Conservation (phyloP, 2,329 filamentous ascomycete species). For the Paecilomyces niveus region DNA sequence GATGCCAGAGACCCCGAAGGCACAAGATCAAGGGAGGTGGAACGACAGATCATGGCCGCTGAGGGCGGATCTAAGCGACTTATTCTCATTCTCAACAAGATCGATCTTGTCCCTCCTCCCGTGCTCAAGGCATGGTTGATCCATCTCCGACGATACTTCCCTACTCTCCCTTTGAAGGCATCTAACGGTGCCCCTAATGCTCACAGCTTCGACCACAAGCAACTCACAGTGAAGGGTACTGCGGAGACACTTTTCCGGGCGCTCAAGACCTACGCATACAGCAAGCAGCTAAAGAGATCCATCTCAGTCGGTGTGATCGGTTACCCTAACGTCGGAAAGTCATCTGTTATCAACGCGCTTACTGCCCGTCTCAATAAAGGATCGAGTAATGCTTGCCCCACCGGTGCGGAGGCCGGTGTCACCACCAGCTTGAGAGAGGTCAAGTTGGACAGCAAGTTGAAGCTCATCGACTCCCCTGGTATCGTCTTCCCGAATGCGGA, state of each 20-base stretch:
- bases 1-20: slow-evolving; percentile 88
- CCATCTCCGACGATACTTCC: slow-evolving; percentile 82
- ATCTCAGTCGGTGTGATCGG: slow-evolving; percentile 90
- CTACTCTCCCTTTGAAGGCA: slow-evolving; percentile 80
- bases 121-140: slow-evolving; percentile 79
- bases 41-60: slow-evolving; percentile 85
- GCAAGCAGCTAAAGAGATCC: slow-evolving; percentile 77
- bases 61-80: slow-evolving; percentile 76
- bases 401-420: slow-evolving; percentile 85
- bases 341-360: slow-evolving; percentile 90
- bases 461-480: slow-evolving; percentile 85
- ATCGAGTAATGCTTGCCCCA: slow-evolving; percentile 64
- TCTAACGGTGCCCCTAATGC: slow-evolving; percentile 77
- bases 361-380: slow-evolving; percentile 65
- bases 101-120: slow-evolving; percentile 76
- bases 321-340: slow-evolving; percentile 95
- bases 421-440: slow-evolving; percentile 83
- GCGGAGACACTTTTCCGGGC: slow-evolving; percentile 79
- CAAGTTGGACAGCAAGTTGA: slow-evolving; percentile 91
- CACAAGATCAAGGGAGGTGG: slow-evolving; percentile 82
- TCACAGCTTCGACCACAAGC: slow-evolving; percentile 85
- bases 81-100: slow-evolving; percentile 92
- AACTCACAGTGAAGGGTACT: slow-evolving; percentile 79
- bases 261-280: slow-evolving; percentile 79
- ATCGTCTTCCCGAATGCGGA: slow-evolving; percentile 76